These are phyloP conservation scores for Solanum habrochaites DNA, from an alignment of 257 asterid genomes.

Conservation along the genomic window DNA sequence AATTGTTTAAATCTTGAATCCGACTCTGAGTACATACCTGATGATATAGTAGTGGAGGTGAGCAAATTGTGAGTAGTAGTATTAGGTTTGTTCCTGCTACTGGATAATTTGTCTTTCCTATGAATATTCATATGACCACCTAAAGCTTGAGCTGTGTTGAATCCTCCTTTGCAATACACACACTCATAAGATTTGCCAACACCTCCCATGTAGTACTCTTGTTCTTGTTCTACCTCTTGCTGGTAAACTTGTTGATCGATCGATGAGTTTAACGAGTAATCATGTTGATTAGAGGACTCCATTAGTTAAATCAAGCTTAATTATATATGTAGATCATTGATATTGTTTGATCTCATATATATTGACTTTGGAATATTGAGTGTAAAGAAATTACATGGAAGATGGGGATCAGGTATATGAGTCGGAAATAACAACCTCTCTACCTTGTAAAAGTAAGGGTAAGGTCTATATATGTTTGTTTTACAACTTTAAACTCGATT, in stretches of 20 bases:
- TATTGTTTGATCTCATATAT: neutral
- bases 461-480: neutral
- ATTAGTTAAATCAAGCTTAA: neutral
- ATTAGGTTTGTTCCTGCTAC: slow-evolving; percentile 23
- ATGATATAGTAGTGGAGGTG: neutral
- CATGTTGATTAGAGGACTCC: slow-evolving; percentile 23
- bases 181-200: slow-evolving; percentile 59
- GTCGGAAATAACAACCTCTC: neutral
- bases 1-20: neutral
- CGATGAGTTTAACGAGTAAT: slow-evolving; percentile 2
- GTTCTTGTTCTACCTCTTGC: neutral
- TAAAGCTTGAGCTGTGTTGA: slow-evolving; percentile 77
- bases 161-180: slow-evolving; percentile 69
- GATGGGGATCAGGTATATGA: neutral
- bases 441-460: neutral
- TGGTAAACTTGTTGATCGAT: slow-evolving; percentile 6
- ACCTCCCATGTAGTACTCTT: slow-evolving; percentile 10
- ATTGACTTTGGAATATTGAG: neutral
- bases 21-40: neutral
- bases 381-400: neutral
- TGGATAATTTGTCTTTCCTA: slow-evolving; percentile 32
- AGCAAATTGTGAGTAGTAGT: neutral
- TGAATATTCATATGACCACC: slow-evolving; percentile 90
- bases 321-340: neutral
- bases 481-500: too few species aligned